Base-by-base conservation (phyloP, 495 filamentous ascomycete species). In the Neurospora tetraspora region DNA sequence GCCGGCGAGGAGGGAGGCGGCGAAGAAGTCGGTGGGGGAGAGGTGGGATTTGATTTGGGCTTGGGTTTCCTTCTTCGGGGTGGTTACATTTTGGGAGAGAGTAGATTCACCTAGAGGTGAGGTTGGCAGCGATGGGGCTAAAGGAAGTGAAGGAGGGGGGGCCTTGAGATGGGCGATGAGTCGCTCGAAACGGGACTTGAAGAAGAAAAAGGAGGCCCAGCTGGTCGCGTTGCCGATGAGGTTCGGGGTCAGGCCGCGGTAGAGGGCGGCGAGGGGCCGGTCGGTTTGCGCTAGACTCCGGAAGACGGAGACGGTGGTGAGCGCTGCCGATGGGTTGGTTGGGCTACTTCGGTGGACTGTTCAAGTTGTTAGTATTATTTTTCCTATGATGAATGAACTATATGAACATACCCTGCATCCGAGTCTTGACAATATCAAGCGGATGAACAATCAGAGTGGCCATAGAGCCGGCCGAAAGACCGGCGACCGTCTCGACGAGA, bases 401-500 rank as follows among this genome's bases (percentile, higher is more conserved):
- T 10, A 72, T 18, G 39, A 43, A 74, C 76, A 61, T 81, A 95
- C 94, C 88, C 83, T 99, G 96, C 76, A 99, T 89, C 72, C 96
- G 91, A 45, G 94, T 98, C 84, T 99, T 99, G 77, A 98, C 87
- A 72, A 98, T 88, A 82, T 99, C 96, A 70, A 99, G 86, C 23
- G 96, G 96, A 83, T 94, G 92, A 36, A 91, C 90, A 70, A 88
- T 86, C 72, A 98, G 86, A 39, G 96, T 97, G 20, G 93, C 90
- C 74, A 92, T 88, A 74, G 94, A 86, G 47, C 96, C 96, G 71
- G 95, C 95, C 69, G 91, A 90, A 80, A 99, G 91, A 73, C 96
- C 96, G 65, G 95, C 93, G 82, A 96, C 86, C 79, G 91, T 89
- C 87, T 99, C 96, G 82, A 97, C 89, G 78, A 93, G 81, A 80